These are phyloP conservation scores for Rhodamnia argentea DNA, from an alignment of 345 rosid species.

Conservation along the genomic window DNA sequence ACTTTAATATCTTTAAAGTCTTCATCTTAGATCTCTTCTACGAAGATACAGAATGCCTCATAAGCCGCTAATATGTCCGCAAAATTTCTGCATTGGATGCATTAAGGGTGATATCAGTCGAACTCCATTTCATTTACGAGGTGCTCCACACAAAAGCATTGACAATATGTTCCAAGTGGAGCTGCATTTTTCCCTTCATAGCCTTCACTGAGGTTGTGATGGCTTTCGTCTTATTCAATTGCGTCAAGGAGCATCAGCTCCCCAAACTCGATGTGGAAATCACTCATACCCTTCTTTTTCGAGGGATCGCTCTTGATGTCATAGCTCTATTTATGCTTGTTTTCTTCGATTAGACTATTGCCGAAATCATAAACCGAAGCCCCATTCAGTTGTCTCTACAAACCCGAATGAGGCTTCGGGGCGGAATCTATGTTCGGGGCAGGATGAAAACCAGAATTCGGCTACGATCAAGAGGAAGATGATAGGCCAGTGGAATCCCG, in stretches of 20 bases:
- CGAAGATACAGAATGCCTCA: accelerated
- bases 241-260: neutral
- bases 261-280: neutral
- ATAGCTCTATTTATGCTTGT: neutral
- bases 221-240: neutral
- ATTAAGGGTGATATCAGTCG: neutral
- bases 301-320: neutral
- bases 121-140: neutral
- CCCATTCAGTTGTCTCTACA: neutral
- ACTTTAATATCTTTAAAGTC: neutral
- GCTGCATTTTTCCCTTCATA: neutral
- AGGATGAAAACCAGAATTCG: too few species aligned
- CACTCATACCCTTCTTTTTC: neutral
- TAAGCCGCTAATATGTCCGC: accelerated
- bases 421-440: too few species aligned
- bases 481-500: neutral
- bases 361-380: neutral
- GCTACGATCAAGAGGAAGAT: neutral
- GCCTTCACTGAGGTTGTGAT: neutral
- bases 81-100: neutral
- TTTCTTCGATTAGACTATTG: neutral
- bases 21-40: neutral
- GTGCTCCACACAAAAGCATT: neutral
- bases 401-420: neutral
- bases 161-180: neutral